These are phyloP conservation scores for Musa itinerans DNA, from an alignment of 176 grass and related monocot species.

Conservation along the genomic window DNA sequence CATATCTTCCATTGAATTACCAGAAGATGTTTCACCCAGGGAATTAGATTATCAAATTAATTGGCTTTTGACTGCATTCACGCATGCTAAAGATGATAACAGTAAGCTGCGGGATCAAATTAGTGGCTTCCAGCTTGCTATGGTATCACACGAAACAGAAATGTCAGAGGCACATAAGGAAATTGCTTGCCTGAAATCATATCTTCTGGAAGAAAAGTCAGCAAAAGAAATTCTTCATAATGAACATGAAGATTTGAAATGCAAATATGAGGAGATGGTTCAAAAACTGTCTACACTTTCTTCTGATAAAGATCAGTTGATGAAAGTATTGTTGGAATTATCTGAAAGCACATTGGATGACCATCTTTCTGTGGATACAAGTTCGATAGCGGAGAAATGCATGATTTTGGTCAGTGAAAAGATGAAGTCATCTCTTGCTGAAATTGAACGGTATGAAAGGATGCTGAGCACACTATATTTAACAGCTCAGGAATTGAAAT, in stretches of 20 bases:
- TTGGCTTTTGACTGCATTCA: constrained; percentile 56
- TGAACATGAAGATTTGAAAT: constrained; percentile 62
- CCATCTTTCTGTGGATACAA: constrained; percentile 29
- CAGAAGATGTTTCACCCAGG: constrained; percentile 38
- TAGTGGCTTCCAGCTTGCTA: constrained; percentile 26
- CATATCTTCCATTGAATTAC: constrained; percentile 55
- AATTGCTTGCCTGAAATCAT: constrained; percentile 47
- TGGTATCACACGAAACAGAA: constrained; percentile 40
- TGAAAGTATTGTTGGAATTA: constrained; percentile 51
- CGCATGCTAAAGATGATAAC: constrained; percentile 46
- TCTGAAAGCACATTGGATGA: constrained; percentile 51
- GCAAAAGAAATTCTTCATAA: constrained; percentile 63
- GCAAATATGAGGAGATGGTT: constrained; percentile 32
- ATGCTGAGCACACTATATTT: constrained; percentile 51
- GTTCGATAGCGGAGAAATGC: constrained; percentile 42
- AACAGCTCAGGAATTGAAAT: constrained; percentile 56
- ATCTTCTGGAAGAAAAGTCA: constrained; percentile 70
- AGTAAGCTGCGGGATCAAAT: constrained; percentile 42
- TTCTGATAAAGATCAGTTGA: constrained; percentile 44
- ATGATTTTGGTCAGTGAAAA: constrained; percentile 38
- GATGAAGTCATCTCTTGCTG: constrained; percentile 33
- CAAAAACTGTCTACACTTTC: constrained; percentile 47
- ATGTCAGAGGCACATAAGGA: constrained; percentile 53
- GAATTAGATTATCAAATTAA: constrained; percentile 70
- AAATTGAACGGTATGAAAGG: constrained; percentile 45